A percentile compares a stretch with the other conserved stretches of the same genome.
Conservation (phyloP, 305 asterid genomes). For the Fraxinus latifolia region DNA sequence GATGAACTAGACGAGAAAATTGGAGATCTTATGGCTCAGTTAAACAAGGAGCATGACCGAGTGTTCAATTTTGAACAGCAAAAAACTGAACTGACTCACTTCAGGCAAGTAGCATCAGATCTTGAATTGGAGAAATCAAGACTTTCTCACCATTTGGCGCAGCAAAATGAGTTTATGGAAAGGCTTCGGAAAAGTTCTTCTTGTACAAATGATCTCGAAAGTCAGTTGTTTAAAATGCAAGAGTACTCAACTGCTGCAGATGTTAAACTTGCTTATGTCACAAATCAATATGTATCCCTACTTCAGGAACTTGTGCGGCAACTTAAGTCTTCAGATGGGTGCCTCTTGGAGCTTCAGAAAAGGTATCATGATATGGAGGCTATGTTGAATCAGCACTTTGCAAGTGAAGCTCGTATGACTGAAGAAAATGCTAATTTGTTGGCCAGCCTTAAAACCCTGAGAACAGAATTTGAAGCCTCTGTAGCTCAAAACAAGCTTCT, state of each 20-base stretch:
- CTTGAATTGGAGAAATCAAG: conserved; percentile 66
- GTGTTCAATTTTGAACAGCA: conserved; percentile 41
- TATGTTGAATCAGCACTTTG: conserved; percentile 38
- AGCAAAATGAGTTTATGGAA: conserved; percentile 43
- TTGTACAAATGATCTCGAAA: conserved; percentile 43
- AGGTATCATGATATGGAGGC: conserved; percentile 44
- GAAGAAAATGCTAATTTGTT: conserved; percentile 46
- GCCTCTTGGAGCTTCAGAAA: conserved; percentile 42
- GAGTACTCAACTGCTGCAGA: conserved; percentile 54
- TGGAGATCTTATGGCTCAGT: conserved; percentile 47
- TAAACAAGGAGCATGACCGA: conserved; percentile 35
- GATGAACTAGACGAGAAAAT: conserved; percentile 52
- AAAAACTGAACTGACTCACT: conserved; percentile 49
- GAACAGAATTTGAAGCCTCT: conserved; percentile 54
- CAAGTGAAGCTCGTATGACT: conserved; percentile 45
- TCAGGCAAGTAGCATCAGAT: conserved; percentile 47
- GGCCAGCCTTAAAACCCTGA: conserved; percentile 37
- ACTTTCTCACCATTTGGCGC: conserved; percentile 43
- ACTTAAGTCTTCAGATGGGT: conserved; percentile 44
- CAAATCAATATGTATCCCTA: conserved; percentile 43
- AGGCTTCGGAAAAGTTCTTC: conserved; percentile 42
- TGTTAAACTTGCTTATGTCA: conserved; percentile 49
- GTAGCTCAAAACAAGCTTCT: conserved; percentile 54
- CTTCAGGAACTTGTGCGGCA: conserved; percentile 43
- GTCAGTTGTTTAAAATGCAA: conserved; percentile 52